Percentiles rank a stretch among this genome's conserved stretches.
phyloP scores from a whole-genome alignment of 169 alveolate genomes.

The Plasmodium gonderi region DNA sequence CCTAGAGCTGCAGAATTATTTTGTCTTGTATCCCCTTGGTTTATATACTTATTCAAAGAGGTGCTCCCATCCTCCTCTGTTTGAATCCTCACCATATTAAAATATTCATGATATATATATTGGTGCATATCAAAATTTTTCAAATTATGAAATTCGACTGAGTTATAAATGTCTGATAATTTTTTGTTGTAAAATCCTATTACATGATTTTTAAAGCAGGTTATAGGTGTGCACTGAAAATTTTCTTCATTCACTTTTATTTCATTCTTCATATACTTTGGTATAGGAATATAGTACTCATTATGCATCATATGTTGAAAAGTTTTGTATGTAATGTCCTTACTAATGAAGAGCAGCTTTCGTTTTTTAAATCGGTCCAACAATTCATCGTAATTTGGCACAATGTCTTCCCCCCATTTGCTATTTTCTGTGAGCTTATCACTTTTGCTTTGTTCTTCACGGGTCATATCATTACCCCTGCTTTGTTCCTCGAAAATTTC shows the following conservation, averaged over 20 bases:
- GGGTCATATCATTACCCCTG: too few species aligned
- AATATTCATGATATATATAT: conserved; percentile 41
- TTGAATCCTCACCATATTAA: conserved; percentile 1
- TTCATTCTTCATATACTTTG: conserved; percentile 71
- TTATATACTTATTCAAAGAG: conserved; percentile 5
- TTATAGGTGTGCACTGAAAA: conserved; percentile 35
- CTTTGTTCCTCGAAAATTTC: too few species aligned
- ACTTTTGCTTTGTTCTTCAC: too few species aligned
- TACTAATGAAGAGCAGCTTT: conserved; percentile 33
- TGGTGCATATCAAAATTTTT: conserved; percentile 65
- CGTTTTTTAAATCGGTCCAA: conserved; percentile 16
- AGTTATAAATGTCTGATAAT: conserved; percentile 32
- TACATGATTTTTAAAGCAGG: conserved; percentile 55
- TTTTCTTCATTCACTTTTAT: conserved; percentile 43
- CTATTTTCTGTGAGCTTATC: too few species aligned
- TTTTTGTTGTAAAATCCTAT: conserved; percentile 62
- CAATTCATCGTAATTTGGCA: conserved; percentile 7
- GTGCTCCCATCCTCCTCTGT: background rate
- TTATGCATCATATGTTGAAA: conserved; percentile 49
- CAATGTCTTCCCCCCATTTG: too few species aligned
- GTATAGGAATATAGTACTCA: conserved; percentile 73
- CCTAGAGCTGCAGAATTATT: background rate
- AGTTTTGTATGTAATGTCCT: conserved; percentile 38
- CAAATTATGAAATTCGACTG: conserved; percentile 28
- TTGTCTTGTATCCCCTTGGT: background rate